Evolutionary conservation across 495 filamentous ascomycete species (phyloP), one percentile per base, ranked within the genome.

Genomic region (Aspergillus nanangensis): DNA sequence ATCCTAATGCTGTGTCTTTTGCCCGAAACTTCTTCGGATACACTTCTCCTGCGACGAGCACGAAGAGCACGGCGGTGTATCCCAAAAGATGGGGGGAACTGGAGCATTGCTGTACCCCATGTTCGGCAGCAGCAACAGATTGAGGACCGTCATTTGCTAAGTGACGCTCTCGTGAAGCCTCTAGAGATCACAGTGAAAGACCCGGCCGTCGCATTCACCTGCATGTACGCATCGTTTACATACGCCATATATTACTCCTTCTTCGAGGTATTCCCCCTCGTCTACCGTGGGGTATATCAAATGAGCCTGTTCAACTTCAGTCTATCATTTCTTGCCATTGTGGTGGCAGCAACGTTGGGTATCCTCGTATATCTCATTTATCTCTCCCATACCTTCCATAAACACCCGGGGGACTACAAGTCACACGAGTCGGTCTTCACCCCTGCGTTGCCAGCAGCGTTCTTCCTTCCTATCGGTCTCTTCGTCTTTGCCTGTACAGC

Each of bases 401-500:
- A 39, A 71, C 61, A 46, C 57, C 70, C 11, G 51, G 63, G 33
- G 54, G 53, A 36, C 51, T 51, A 24, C 56, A 68, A 27, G 65
- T 70, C 33, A 55, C 68, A 40, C 4, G 34, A 50, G 45, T 8
- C 47, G 52, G 40, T 49, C 37, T 41, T 58, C 8, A 57, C 81
- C 8, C 70, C 70, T 5, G 66, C 71, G 0, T 69, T 77, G 18
- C 67, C 72, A 8, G 33, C 67, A 2, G 72, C 72, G 3, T 63
- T 69, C 0, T 47, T 69, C 11, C 24, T 72, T 5, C 62, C 83
- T 0, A 74, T 78, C 0, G 62, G 77, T 13, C 63, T 65, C 5
- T 58, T 84, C 1, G 79, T 83, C 57, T 82, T 84, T 50, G 80
- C 74, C 2, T 79, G 79, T 77, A 71, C 82, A 0, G 47, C 35